These are phyloP conservation scores for Suhomyces guaymorum DNA, from an alignment of 1,139 yeast genomes.

Conservation along the genomic window DNA sequence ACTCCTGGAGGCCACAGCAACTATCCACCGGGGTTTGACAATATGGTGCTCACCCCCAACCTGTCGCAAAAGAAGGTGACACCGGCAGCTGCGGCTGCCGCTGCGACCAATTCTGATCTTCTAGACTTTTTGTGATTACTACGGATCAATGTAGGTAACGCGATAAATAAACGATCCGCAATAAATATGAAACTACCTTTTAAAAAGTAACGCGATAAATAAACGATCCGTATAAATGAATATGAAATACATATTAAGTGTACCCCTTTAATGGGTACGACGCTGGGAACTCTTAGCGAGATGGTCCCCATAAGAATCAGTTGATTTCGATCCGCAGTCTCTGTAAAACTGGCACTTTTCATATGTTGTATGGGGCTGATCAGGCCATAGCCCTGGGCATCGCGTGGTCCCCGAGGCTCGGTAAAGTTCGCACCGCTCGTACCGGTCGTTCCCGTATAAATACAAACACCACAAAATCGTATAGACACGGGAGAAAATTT, in stretches of 20 bases:
- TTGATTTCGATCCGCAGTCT: too few species aligned
- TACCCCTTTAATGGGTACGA: too few species aligned
- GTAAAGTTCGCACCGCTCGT: conserved; percentile 6
- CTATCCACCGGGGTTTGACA: conserved; percentile 36
- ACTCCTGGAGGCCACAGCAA: too few species aligned
- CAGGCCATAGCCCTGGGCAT: not conserved
- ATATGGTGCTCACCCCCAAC: conserved; percentile 17
- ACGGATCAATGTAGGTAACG: not conserved
- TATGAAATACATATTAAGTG: too few species aligned
- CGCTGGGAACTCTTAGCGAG: too few species aligned
- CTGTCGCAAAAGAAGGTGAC: not conserved
- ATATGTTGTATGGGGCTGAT: too few species aligned
- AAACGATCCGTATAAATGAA: too few species aligned
- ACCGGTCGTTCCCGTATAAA: conserved; percentile 14
- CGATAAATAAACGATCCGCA: too few species aligned
- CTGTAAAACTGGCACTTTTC: too few species aligned
- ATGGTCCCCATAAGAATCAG: too few species aligned
- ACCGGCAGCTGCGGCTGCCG: not conserved
- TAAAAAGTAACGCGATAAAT: too few species aligned
- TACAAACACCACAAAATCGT: conserved; percentile 3
- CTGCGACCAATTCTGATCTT: conserved; percentile 3
- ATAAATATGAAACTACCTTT: too few species aligned
- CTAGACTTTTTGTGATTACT: conserved; percentile 11
- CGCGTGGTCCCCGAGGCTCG: conserved; percentile 6
- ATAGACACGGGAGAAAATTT: conserved; percentile 7